Conservation (phyloP, 192 early-diverging fungal genomes). For the Coemansia sp. region DNA sequence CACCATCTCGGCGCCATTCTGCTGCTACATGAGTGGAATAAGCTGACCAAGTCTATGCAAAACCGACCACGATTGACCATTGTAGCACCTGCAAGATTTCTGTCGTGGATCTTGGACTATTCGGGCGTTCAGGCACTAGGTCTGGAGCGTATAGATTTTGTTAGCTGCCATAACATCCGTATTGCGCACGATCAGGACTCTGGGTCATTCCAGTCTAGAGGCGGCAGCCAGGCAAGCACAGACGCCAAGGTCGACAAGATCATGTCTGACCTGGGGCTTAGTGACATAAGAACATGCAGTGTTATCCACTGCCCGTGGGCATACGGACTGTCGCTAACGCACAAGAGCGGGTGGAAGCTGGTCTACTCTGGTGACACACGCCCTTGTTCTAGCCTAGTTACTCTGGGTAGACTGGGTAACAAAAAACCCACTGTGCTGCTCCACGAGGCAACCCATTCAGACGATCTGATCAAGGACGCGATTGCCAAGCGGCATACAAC, state of each 20-base stretch:
- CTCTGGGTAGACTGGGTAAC: slow-evolving; percentile 60
- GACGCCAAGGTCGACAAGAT: slow-evolving; percentile 8
- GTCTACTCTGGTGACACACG: slow-evolving; percentile 95
- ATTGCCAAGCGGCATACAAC: slow-evolving; percentile 81
- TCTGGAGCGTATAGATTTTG: slow-evolving; percentile 41
- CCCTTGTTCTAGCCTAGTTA: slow-evolving; percentile 71
- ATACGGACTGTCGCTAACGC: slow-evolving; percentile 72
- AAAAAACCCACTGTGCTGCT: slow-evolving; percentile 65
- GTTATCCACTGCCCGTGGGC: slow-evolving; percentile 84
- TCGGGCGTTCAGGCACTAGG: slow-evolving; percentile 50
- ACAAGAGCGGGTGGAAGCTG: slow-evolving; percentile 70
- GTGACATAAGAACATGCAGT: slow-evolving; percentile 59
- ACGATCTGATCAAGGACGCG: slow-evolving; percentile 68
- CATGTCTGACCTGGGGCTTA: slow-evolving; percentile 52
- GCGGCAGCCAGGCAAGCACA: not conserved
- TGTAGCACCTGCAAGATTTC: slow-evolving; percentile 50
- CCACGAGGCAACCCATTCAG: slow-evolving; percentile 91
- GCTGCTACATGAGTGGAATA: slow-evolving; percentile 68
- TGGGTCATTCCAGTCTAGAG: not conserved
- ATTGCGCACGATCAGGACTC: slow-evolving; percentile 1
- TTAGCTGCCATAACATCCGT: slow-evolving; percentile 37
- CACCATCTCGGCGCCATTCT: slow-evolving; percentile 87
- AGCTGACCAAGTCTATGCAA: slow-evolving; percentile 44
- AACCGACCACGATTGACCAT: slow-evolving; percentile 34
- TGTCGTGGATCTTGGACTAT: slow-evolving; percentile 48